phyloP scores from a whole-genome alignment of 495 filamentous ascomycete species.

The Cenococcum geophilum region DNA sequence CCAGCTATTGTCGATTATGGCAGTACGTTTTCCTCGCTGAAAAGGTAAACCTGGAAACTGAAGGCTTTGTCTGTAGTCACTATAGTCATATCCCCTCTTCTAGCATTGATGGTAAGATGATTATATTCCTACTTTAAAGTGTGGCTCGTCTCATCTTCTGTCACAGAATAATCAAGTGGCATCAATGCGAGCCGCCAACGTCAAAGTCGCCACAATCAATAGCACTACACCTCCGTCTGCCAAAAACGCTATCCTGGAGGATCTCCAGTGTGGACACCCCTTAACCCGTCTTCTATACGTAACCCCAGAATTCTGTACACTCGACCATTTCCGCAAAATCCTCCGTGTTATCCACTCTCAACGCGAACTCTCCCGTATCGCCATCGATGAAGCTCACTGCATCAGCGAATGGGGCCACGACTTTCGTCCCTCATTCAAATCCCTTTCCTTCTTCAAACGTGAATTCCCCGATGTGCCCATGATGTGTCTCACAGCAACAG shows the following conservation, averaged over 20 bases:
- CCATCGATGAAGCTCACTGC: slow-evolving; percentile 92
- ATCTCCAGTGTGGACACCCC: slow-evolving; percentile 83
- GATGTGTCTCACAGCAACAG: slow-evolving; percentile 86
- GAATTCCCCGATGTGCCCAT: slow-evolving; percentile 78
- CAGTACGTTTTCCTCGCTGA: slow-evolving; percentile 47
- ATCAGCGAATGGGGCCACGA: slow-evolving; percentile 99
- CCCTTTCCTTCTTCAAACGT: slow-evolving; percentile 79
- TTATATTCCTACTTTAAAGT: not conserved
- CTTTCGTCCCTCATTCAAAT: slow-evolving; percentile 86
- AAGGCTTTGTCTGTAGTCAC: slow-evolving; percentile 53
- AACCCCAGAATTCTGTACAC: slow-evolving; percentile 81
- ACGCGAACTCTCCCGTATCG: slow-evolving; percentile 75
- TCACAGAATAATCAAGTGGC: slow-evolving; percentile 82
- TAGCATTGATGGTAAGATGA: slow-evolving; percentile 76
- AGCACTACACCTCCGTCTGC: slow-evolving; percentile 63
- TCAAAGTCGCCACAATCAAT: slow-evolving; percentile 80
- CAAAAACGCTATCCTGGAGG: slow-evolving; percentile 62
- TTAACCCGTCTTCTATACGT: slow-evolving; percentile 81
- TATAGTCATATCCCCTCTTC: slow-evolving; percentile 81
- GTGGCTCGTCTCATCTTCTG: not conserved
- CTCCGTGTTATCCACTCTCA: slow-evolving; percentile 71
- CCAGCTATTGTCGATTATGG: slow-evolving; percentile 83
- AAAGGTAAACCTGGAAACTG: not conserved
- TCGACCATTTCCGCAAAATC: slow-evolving; percentile 68
- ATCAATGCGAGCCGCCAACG: slow-evolving; percentile 62